Evolutionary conservation across 257 asterid species (phyloP).

Genomic region (Solanum infundibuliforme): DNA sequence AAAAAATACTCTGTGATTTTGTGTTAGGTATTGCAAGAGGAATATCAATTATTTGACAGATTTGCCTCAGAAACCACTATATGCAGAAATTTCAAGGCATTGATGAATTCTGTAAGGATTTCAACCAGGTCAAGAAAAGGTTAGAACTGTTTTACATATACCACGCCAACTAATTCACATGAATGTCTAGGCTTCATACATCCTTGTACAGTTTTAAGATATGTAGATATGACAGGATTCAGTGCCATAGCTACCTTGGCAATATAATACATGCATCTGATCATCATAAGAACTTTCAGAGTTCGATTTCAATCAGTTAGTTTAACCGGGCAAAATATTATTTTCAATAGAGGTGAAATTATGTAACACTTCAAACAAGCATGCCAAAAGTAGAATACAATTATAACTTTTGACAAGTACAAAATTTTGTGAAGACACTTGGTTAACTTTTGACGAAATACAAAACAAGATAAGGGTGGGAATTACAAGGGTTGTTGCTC

Average conservation of each 20-base stretch:
- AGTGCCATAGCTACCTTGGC: neutral
- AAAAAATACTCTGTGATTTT: neutral
- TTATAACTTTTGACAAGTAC: neutral
- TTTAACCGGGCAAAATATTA: neutral
- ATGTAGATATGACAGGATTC: neutral
- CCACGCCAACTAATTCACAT: neutral
- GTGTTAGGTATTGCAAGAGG: neutral
- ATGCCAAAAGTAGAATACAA: neutral
- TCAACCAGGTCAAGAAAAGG: neutral
- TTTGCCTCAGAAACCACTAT: neutral
- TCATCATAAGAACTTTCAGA: neutral
- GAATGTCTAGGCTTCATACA: neutral
- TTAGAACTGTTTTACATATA: neutral
- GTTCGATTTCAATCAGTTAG: neutral
- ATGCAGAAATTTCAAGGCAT: neutral
- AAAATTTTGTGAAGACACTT: neutral
- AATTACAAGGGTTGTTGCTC: neutral
- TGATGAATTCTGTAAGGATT: neutral
- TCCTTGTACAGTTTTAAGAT: neutral
- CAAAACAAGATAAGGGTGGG: neutral
- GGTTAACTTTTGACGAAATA: neutral
- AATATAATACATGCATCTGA: neutral
- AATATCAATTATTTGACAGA: neutral
- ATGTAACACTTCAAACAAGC: neutral
- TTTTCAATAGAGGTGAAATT: neutral